These are phyloP conservation scores for Acanthamoeba culbertsoni DNA, from an alignment of 208 protist genomes.

Conservation along the genomic window DNA sequence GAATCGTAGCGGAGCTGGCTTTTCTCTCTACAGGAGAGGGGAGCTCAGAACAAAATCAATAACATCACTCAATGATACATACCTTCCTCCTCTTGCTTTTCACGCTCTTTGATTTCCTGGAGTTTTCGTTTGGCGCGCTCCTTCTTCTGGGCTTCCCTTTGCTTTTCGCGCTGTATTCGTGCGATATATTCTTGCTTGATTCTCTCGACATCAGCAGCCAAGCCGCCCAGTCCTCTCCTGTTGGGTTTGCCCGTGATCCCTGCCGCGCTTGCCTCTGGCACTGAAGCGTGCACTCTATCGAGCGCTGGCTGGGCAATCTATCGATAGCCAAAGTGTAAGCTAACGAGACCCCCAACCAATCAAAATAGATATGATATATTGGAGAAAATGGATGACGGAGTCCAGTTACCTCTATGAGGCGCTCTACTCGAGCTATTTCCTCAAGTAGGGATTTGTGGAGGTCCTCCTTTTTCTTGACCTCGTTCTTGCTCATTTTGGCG, in stretches of 20 bases:
- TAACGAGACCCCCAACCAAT: neutral
- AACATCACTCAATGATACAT: neutral
- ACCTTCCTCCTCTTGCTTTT: neutral
- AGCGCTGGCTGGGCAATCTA: neutral
- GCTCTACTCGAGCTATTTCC: neutral
- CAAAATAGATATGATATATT: neutral
- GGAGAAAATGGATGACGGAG: neutral
- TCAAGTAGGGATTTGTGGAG: neutral
- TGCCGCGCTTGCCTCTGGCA: too few relatives aligned
- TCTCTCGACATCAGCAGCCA: neutral
- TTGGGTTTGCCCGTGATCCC: neutral
- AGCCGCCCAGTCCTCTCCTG: neutral
- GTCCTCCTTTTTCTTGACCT: constrained; percentile 1
- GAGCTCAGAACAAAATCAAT: neutral
- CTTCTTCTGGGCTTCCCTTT: neutral
- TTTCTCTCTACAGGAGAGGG: neutral
- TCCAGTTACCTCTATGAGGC: neutral
- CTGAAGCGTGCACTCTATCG: neutral
- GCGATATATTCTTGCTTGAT: constrained; percentile 43
- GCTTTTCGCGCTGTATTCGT: neutral
- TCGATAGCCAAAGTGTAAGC: neutral
- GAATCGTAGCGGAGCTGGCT: neutral
- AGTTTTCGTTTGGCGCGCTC: neutral
- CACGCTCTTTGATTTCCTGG: neutral
- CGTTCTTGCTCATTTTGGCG: neutral